A percentile compares a stretch with the other conserved stretches of the same genome.
phyloP scores from a whole-genome alignment of 1,284 basidiomycete genomes.

The Cutaneotrichosporon cavernicola region DNA sequence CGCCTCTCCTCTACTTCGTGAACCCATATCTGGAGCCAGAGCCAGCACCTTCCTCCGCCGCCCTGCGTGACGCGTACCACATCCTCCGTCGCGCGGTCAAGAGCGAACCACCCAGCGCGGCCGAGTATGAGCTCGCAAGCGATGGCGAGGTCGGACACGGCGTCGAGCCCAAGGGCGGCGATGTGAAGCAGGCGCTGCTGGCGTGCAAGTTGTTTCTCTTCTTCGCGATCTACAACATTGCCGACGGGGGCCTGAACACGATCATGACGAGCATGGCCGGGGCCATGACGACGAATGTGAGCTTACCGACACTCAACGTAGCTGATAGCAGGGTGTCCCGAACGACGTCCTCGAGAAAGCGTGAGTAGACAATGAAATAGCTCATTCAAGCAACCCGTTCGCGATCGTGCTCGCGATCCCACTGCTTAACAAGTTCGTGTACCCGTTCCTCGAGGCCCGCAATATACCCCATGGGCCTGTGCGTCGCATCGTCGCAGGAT shows the following conservation, averaged over 20 bases:
- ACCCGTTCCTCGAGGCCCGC: conserved; percentile 50
- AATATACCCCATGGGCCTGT: conserved; percentile 41
- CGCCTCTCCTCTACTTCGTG: conserved; percentile 31
- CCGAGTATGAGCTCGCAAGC: conserved; percentile 30
- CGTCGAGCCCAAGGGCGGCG: conserved; percentile 56
- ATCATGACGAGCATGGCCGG: conserved; percentile 50
- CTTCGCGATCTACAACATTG: conserved; percentile 56
- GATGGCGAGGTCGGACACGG: conserved; percentile 55
- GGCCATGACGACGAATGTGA: conserved; percentile 50
- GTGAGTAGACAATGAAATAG: conserved; percentile 16
- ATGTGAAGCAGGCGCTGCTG: conserved; percentile 53
- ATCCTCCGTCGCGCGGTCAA: conserved; percentile 20
- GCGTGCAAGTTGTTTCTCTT: conserved; percentile 57
- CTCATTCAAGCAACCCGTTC: conserved; percentile 30
- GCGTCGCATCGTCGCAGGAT: conserved; percentile 33
- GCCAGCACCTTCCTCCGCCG: conserved; percentile 56
- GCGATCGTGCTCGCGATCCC: conserved; percentile 50
- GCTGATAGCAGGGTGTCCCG: conserved; percentile 45
- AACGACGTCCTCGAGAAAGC: conserved; percentile 54
- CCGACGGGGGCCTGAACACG: conserved; percentile 40
- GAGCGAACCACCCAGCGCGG: conserved; percentile 5
- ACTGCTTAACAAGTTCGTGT: conserved; percentile 55
- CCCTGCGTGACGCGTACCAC: conserved; percentile 48
- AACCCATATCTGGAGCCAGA: conserved; percentile 35
- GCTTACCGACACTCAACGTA: background rate